A percentile compares a stretch with the other conserved stretches of the same genome.
Conservation (phyloP, 495 filamentous ascomycete genomes). For the Penicillium antarcticum region DNA sequence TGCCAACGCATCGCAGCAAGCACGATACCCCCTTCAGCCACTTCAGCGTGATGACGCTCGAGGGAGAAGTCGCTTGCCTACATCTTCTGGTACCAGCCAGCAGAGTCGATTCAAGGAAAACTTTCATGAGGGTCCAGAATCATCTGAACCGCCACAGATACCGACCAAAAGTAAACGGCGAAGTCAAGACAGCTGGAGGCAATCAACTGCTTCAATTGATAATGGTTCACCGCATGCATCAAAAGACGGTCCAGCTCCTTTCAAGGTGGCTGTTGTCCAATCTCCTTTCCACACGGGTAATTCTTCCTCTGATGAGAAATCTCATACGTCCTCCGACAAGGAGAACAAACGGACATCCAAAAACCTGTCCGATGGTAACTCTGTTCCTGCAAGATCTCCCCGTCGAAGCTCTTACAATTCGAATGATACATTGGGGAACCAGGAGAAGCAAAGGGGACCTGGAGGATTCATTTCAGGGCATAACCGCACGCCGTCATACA, state of each 20-base stretch:
- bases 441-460: neutral
- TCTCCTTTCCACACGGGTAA: slow-evolving; percentile 5
- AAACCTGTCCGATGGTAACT: neutral
- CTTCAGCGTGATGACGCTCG: slow-evolving; percentile 1
- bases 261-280: neutral
- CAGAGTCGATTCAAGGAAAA: slow-evolving; percentile 6
- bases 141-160: neutral
- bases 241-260: neutral
- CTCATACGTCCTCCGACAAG: too few relatives aligned
- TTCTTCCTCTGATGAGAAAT: neutral
- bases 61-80: slow-evolving; percentile 2
- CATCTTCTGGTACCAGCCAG: neutral
- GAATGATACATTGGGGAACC: neutral
- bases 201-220: neutral
- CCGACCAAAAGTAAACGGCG: slow-evolving; percentile 4
- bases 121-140: neutral
- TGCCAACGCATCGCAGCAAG: neutral
- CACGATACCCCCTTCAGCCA: neutral
- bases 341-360: neutral
- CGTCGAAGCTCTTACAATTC: neutral
- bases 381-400: slow-evolving; percentile 1
- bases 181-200: slow-evolving; percentile 1
- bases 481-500: slow-evolving; percentile 14
- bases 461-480: slow-evolving; percentile 2
- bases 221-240: neutral